These are phyloP conservation scores for Chlamydomonas sp. DNA, from an alignment of 139 green algal species.

Conservation along the genomic window DNA sequence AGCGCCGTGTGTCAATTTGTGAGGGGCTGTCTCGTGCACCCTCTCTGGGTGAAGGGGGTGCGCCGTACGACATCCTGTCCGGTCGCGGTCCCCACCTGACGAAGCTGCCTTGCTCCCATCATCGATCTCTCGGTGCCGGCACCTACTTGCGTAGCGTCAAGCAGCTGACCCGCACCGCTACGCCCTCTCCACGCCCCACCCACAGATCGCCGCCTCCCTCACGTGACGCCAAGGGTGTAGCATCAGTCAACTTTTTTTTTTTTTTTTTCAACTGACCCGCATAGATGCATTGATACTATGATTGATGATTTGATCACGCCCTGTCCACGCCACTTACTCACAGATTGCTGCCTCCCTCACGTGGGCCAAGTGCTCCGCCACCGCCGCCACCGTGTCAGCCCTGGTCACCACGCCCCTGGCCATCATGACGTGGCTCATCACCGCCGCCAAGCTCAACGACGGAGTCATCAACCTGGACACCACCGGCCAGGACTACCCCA, in stretches of 20 bases:
- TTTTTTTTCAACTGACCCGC: background rate
- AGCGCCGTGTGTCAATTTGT: too few relatives aligned
- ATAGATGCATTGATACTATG: background rate
- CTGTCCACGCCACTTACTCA: too few relatives aligned
- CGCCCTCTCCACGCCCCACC: too few relatives aligned
- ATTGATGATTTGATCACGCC: too few relatives aligned
- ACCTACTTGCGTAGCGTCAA: too few relatives aligned
- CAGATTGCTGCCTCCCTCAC: conserved; percentile 73
- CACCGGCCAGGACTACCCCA: conserved; percentile 80
- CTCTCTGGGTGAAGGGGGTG: too few relatives aligned
- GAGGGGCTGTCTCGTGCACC: too few relatives aligned
- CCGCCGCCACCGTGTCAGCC: conserved; percentile 77
- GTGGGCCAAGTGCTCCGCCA: conserved; percentile 78
- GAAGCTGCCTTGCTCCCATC: too few relatives aligned
- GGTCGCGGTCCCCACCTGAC: too few relatives aligned
- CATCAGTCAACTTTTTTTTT: background rate
- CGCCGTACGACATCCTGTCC: too few relatives aligned
- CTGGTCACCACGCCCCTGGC: conserved; percentile 58
- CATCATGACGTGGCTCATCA: conserved; percentile 73
- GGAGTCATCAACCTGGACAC: conserved; percentile 40
- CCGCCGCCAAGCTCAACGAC: conserved; percentile 43
- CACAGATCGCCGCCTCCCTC: conserved; percentile 36
- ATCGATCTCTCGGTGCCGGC: too few relatives aligned
- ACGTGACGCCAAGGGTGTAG: background rate
- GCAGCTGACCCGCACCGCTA: too few relatives aligned